These are phyloP conservation scores for Nyssa sinensis DNA, from an alignment of 148 eudicot genomes.

Conservation along the genomic window DNA sequence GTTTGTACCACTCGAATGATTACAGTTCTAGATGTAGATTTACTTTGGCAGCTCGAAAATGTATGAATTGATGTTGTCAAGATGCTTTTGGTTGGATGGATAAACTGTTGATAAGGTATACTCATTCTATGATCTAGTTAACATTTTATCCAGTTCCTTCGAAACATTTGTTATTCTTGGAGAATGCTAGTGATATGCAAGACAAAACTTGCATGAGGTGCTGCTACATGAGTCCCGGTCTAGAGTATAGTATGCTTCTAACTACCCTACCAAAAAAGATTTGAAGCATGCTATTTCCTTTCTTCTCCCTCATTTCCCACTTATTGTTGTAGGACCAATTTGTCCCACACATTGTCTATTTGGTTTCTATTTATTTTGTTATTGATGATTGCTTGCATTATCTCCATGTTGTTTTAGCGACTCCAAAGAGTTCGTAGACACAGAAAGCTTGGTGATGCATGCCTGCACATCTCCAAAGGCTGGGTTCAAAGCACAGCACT, in stretches of 20 bases:
- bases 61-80: background rate
- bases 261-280: background rate
- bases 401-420: constrained; percentile 32
- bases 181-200: background rate
- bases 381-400: constrained; percentile 1
- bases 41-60: background rate
- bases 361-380: background rate
- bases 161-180: background rate
- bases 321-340: no score
- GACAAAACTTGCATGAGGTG: background rate
- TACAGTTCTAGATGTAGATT: no score
- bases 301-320: background rate
- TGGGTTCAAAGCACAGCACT: constrained; percentile 53
- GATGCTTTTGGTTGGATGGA: constrained; percentile 9
- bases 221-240: background rate
- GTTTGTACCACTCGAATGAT: no score
- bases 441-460: constrained; percentile 51
- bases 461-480: constrained; percentile 46
- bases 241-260: background rate
- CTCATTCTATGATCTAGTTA: background rate
- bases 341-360: no score
- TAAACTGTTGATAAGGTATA: background rate
- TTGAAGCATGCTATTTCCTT: background rate
- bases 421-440: constrained; percentile 43
- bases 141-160: no score